A percentile compares a stretch with the other conserved stretches of the same genome.
These are phyloP conservation scores for Kondoa subrosea DNA, from an alignment of 768 basidiomycete species.

Conservation along the genomic window DNA sequence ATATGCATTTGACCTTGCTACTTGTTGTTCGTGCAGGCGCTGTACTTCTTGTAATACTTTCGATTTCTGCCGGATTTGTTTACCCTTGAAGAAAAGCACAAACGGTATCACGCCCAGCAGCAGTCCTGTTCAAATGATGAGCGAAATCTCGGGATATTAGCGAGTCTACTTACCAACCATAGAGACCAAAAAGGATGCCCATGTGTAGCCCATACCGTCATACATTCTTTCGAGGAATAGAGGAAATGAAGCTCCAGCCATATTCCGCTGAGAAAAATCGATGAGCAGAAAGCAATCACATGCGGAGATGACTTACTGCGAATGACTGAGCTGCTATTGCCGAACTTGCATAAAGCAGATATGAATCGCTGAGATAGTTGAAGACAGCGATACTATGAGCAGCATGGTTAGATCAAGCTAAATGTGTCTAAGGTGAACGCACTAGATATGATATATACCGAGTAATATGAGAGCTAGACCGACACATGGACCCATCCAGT, in stretches of 20 bases:
- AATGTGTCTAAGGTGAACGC: not conserved
- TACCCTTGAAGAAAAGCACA: not conserved
- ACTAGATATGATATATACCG: constrained; percentile 12
- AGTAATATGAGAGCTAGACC: not conserved
- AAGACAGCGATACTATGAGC: not conserved
- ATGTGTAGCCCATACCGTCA: constrained; percentile 28
- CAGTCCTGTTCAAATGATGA: not conserved
- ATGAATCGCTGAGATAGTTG: constrained; percentile 5
- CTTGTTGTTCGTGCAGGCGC: not conserved
- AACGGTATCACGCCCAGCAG: not conserved
- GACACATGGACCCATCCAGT: not conserved
- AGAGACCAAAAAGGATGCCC: constrained; percentile 18
- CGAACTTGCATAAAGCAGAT: constrained; percentile 5
- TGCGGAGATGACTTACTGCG: not conserved
- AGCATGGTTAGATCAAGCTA: not conserved
- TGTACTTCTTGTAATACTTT: not conserved
- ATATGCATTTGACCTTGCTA: not conserved
- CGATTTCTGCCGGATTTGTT: not conserved
- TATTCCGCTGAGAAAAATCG: constrained; percentile 11
- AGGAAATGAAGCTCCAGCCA: constrained; percentile 28
- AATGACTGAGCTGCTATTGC: constrained; percentile 7
- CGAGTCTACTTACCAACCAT: not conserved
- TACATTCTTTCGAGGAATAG: constrained; percentile 30
- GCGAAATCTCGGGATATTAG: too few species aligned
- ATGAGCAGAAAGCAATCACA: constrained; percentile 5